Percentiles rank a stretch among this genome's conserved stretches.
These are phyloP conservation scores for Daedaleopsis sinensis DNA, from an alignment of 768 basidiomycete genomes.

Conservation along the genomic window DNA sequence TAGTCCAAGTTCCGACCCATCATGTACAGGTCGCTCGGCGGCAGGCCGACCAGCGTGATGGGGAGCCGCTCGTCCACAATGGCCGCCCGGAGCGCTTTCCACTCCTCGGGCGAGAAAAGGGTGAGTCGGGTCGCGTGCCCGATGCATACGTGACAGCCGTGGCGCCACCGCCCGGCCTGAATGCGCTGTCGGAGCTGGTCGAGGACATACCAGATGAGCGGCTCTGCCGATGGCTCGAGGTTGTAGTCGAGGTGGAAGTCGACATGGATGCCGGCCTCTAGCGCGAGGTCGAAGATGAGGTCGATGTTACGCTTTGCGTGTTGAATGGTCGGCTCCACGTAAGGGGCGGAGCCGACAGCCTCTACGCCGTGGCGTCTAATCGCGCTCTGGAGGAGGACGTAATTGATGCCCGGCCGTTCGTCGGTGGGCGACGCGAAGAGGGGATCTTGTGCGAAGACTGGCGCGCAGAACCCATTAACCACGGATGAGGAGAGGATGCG, in stretches of 20 bases:
- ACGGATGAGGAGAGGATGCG: not conserved
- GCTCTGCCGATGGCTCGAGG: constrained; percentile 51
- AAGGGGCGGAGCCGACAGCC: constrained; percentile 66
- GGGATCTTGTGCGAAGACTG: constrained; percentile 67
- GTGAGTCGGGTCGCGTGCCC: constrained; percentile 65
- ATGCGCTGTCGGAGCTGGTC: constrained; percentile 38
- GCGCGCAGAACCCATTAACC: not conserved
- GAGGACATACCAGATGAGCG: constrained; percentile 60
- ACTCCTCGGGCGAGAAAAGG: constrained; percentile 48
- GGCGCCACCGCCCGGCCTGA: constrained; percentile 27
- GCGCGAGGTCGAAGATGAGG: constrained; percentile 52
- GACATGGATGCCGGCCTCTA: constrained; percentile 42
- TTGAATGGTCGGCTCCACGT: constrained; percentile 54
- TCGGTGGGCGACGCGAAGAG: constrained; percentile 44
- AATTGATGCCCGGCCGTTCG: constrained; percentile 46
- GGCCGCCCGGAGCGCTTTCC: constrained; percentile 39
- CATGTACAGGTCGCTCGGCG: constrained; percentile 72
- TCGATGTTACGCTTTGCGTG: constrained; percentile 57
- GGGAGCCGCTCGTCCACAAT: constrained; percentile 44
- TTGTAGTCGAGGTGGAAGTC: constrained; percentile 76
- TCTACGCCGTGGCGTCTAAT: constrained; percentile 42
- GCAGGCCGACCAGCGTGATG: constrained; percentile 57
- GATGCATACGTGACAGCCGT: constrained; percentile 48
- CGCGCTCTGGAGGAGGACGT: constrained; percentile 47
- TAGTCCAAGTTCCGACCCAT: constrained; percentile 51